Percentiles rank a stretch among this genome's conserved stretches.
These are phyloP conservation scores for Mrakia hoshinonis DNA, from an alignment of 768 basidiomycete species.

Conservation along the genomic window DNA sequence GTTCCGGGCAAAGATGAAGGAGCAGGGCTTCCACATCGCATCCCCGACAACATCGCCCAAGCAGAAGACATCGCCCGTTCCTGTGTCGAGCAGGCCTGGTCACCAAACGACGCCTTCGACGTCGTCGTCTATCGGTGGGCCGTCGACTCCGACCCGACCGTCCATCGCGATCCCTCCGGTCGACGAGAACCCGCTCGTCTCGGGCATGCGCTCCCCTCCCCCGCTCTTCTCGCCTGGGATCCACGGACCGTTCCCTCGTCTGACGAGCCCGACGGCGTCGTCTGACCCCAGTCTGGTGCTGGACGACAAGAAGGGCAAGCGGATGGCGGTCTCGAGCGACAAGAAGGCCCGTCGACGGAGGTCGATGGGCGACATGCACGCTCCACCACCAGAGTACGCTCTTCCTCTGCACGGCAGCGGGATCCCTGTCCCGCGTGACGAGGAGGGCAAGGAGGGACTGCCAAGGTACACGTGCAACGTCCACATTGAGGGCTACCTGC, in stretches of 20 bases:
- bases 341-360: slow-evolving; percentile 34
- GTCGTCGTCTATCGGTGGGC: neutral
- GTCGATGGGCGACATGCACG: slow-evolving; percentile 42
- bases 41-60: neutral
- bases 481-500: slow-evolving; percentile 69
- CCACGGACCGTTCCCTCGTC: neutral
- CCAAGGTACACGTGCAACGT: slow-evolving; percentile 73
- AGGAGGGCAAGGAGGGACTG: slow-evolving; percentile 73
- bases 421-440: slow-evolving; percentile 45
- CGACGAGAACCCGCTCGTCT: neutral
- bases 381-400: slow-evolving; percentile 42
- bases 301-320: neutral
- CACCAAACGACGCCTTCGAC: slow-evolving; percentile 10
- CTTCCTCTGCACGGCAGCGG: slow-evolving; percentile 39
- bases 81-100: slow-evolving; percentile 21
- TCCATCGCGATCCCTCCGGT: neutral
- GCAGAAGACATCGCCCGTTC: neutral
- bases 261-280: neutral
- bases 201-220: slow-evolving; percentile 8
- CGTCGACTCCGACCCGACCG: neutral
- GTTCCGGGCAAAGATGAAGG: slow-evolving; percentile 27
- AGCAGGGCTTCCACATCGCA: slow-evolving; percentile 27
- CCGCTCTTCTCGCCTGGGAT: slow-evolving; percentile 10
- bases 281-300: neutral
- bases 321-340: neutral